Conservation (phyloP, 345 rosid genomes). For the Clarkia xantiana region DNA sequence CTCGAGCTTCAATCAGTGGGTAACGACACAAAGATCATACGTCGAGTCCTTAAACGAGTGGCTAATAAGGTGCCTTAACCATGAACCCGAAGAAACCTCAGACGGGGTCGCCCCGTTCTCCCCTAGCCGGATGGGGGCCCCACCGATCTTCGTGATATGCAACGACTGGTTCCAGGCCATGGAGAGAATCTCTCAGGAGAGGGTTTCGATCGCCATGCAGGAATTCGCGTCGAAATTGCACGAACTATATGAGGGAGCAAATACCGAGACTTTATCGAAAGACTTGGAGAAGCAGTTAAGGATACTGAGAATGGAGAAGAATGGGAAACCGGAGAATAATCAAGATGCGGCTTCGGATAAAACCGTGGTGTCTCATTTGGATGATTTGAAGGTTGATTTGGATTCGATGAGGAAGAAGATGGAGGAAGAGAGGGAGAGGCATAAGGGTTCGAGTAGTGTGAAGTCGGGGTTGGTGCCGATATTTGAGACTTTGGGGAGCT, state of each 20-base stretch:
- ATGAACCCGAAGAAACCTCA: constrained; percentile 61
- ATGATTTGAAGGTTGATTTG: constrained; percentile 80
- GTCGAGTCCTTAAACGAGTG: constrained; percentile 63
- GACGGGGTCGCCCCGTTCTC: constrained; percentile 88
- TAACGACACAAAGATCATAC: constrained; percentile 55
- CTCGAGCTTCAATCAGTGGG: constrained; percentile 55
- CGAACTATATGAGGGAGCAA: constrained; percentile 67
- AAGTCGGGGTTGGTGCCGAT: constrained; percentile 76
- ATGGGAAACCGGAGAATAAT: constrained; percentile 43
- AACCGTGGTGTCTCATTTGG: constrained; percentile 53
- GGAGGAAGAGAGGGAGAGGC: constrained; percentile 60
- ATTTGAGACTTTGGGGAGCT: constrained; percentile 65
- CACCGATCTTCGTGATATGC: constrained; percentile 63
- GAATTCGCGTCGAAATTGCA: constrained; percentile 55
- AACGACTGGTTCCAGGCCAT: constrained; percentile 84
- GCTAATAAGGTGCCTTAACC: constrained; percentile 55
- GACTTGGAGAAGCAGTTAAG: constrained; percentile 67
- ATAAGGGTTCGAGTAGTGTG: constrained; percentile 64
- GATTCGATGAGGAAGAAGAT: constrained; percentile 70
- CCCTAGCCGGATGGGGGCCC: constrained; percentile 74
- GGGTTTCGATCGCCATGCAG: constrained; percentile 47
- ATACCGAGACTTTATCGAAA: constrained; percentile 49
- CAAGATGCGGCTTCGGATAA: constrained; percentile 48
- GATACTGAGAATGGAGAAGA: constrained; percentile 40
- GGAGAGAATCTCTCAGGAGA: constrained; percentile 50